Evolutionary conservation across 805 yeast genomes (phyloP), one percentile per base, ranked within the genome.

Genomic region (Nakazawaea ishiwadae): DNA sequence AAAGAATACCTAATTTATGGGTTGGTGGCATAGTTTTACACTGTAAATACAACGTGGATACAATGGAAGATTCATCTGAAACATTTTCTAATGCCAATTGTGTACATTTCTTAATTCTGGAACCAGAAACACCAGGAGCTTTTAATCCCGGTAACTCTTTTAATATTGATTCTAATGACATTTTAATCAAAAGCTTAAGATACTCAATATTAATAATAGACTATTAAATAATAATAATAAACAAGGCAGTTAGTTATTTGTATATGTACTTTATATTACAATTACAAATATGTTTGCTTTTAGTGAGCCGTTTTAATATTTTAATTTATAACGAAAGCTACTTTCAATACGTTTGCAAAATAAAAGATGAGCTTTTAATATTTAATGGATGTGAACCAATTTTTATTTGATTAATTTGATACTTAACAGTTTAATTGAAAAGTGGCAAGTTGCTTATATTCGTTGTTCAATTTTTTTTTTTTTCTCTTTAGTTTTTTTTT

Each of bases 101-200:
- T 35, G 91, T 85, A 57, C 90, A 69, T 55, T 81, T 81, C 61
- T 86, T 86, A 63, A 91, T 93, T 67, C 96, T 88, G 42, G 96
- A 80, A 33, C 98, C 98, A 21, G 97, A 89, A 40, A 91, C 93
- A 46, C 99, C 98, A 11, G 91, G 91, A 12, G 96, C 77, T 62
- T 81, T 83, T 52, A 84, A 64, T 5, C 74, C 69, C 21, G 74
- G 67, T 40, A 77, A 58, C 54, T 75, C 80, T 48, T 67, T 69
- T 44, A 75, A 60, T 24, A 68, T 65, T 36, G 62, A 48, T 48
- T 72, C 77, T 52, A 76, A 75, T 49, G 35, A 20, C 23, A n/a
- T n/a, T 12, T 9, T 14, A 23, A 11, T 21, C 6, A 10, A 8
- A 23, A 23, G 26, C n/a, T n/a, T n/a, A n/a, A n/a, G n/a, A n/a